These are phyloP conservation scores for Sporisorium exsertum DNA, from an alignment of 1,284 basidiomycete genomes.

Conservation along the genomic window DNA sequence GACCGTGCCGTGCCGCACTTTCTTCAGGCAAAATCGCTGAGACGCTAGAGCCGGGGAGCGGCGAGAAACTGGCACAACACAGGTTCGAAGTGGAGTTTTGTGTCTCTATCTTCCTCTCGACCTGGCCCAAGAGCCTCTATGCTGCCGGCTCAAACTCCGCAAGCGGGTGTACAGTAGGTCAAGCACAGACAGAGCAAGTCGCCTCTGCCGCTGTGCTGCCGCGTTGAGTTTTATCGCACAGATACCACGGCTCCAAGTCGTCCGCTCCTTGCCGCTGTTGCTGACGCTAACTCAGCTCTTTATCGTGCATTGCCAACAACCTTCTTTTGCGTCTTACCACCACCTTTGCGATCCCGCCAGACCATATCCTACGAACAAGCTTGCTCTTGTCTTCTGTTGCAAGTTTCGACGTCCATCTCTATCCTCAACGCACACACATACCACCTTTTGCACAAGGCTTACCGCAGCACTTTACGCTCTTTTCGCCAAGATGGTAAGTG, in stretches of 20 bases:
- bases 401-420: slow-evolving; percentile 3
- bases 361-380: background rate
- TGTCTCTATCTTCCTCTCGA: background rate
- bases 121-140: background rate
- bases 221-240: background rate
- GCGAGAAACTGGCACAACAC: background rate
- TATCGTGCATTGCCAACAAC: background rate
- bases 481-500: slow-evolving; percentile 38
- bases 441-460: background rate
- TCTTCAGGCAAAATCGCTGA: background rate
- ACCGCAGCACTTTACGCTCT: slow-evolving; percentile 2
- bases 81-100: background rate
- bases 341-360: background rate
- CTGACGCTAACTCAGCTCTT: background rate
- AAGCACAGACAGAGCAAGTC: too few species aligned
- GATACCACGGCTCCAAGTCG: background rate
- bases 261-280: background rate
- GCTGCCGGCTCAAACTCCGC: slow-evolving; percentile 2
- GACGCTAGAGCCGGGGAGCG: background rate
- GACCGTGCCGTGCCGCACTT: slow-evolving; percentile 1
- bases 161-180: background rate
- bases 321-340: background rate
- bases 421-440: background rate
- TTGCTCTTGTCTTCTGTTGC: background rate
- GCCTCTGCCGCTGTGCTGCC: background rate